These are phyloP conservation scores for Exidia glandulosa DNA, from an alignment of 768 basidiomycete species.

Conservation along the genomic window DNA sequence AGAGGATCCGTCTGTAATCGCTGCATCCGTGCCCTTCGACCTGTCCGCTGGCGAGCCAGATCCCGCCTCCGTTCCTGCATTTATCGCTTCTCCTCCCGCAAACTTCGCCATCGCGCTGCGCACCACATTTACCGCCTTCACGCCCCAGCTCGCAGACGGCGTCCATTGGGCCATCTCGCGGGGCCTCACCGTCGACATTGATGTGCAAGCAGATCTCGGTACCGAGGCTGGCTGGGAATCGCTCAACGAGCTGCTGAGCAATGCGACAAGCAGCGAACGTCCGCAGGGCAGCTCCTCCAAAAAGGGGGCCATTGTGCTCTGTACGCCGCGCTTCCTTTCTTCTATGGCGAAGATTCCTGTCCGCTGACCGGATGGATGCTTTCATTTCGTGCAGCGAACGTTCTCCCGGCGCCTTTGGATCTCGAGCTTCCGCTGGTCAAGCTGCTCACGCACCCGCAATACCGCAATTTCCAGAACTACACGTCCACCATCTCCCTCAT, in stretches of 20 bases:
- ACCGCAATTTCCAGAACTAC: constrained; percentile 61
- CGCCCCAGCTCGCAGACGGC: constrained; percentile 39
- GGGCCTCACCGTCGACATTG: constrained; percentile 58
- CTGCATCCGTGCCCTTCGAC: constrained; percentile 50
- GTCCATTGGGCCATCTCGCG: constrained; percentile 56
- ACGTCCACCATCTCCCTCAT: constrained; percentile 64
- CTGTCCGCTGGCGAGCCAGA: constrained; percentile 35
- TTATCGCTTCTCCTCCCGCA: constrained; percentile 21
- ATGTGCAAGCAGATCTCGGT: constrained; percentile 45
- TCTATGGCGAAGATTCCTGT: constrained; percentile 2
- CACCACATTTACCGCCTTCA: constrained; percentile 41
- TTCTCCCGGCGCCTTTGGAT: constrained; percentile 70
- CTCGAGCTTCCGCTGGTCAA: constrained; percentile 62
- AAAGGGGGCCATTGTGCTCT: constrained; percentile 50
- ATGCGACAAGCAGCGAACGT: constrained; percentile 33
- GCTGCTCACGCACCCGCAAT: constrained; percentile 67
- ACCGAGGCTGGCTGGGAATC: constrained; percentile 48
- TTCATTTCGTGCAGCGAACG: constrained; percentile 41
- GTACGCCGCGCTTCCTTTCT: no score
- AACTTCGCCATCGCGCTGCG: constrained; percentile 41
- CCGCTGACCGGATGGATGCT: constrained; percentile 1
- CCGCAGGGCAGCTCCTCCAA: constrained; percentile 15
- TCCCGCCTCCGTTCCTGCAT: constrained; percentile 24
- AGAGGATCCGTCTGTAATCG: constrained; percentile 32
- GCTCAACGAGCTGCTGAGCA: constrained; percentile 62